Evolutionary conservation across 768 basidiomycete species (phyloP), one percentile per base, ranked within the genome.

Genomic region (Tylopilus balloui): DNA sequence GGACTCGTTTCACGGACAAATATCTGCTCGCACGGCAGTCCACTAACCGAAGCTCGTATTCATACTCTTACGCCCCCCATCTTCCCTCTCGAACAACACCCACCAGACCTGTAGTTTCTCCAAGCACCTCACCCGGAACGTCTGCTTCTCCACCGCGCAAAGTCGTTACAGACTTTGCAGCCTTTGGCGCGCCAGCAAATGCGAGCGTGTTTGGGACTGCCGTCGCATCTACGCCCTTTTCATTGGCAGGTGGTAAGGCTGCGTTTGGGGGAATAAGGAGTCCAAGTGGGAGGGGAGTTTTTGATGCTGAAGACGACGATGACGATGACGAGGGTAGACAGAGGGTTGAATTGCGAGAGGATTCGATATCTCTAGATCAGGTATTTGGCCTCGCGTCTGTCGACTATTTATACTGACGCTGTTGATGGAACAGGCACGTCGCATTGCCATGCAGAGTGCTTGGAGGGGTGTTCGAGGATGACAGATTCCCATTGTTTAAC

Each of bases 1-100:
- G 91, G n/a, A 90, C 92, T 35, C 87, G 95, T 3, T 95, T 97
- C 73, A 97, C 95, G 17, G 94, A 98, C 57, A 94, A 95, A 67
- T 98, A 97, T 67, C 78, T 94, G 23, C 80, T 84, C 57, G 82
- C 86, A 27, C 78, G 87, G 41, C 78, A 84, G 59, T 64, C 78
- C 19, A 67, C 79, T 48, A 71, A 75, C 28, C 78, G 86, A 34
- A 72, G 70, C 51, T 59, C 70, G 2, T 78, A 78, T 55, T 73
- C 78, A 15, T 83, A 80, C 52, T 76, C 78, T 27, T 78, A 81
- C 48, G 65, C 75, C 7, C 78, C 76, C 25, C 73, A 75, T 54
- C 70, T 71, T 42, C 74, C 70, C 42, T 69, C 70, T 48, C 73
- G 71, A 34, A 34, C 32, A 55, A 71, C 75, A 4, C 63, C 74